Conservation (phyloP, 2,329 filamentous ascomycete species). For the Lasiodiplodia theobromae region DNA sequence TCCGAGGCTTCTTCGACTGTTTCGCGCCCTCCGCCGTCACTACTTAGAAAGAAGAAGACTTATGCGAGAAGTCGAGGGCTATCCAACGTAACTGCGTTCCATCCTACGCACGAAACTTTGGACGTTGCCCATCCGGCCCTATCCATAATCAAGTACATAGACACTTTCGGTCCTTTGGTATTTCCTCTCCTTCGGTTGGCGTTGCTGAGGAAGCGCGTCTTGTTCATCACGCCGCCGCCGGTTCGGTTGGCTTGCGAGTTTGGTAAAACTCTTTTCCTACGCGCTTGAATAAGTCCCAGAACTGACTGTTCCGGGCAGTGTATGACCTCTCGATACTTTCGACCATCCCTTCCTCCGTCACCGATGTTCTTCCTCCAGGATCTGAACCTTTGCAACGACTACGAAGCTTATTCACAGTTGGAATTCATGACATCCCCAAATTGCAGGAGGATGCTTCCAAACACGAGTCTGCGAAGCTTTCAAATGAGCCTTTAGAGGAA, state of each 20-base stretch:
- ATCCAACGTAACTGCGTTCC: conserved; percentile 63
- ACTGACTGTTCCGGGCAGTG: conserved; percentile 60
- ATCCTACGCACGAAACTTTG: conserved; percentile 69
- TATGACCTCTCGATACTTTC: conserved; percentile 94
- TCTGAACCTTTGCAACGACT: conserved; percentile 69
- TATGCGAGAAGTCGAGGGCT: conserved; percentile 44
- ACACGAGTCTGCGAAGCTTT: conserved; percentile 48
- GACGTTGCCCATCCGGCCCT: conserved; percentile 85
- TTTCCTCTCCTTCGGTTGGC: conserved; percentile 91
- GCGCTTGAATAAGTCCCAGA: too few relatives aligned
- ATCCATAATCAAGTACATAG: conserved; percentile 77
- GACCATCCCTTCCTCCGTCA: conserved; percentile 79
- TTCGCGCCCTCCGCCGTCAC: conserved; percentile 25
- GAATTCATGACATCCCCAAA: conserved; percentile 88
- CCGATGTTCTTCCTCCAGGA: conserved; percentile 70
- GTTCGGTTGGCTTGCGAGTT: conserved; percentile 88
- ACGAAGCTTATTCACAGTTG: conserved; percentile 87
- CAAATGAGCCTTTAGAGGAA: conserved; percentile 46
- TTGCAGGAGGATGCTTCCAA: conserved; percentile 64
- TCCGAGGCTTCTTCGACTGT: conserved; percentile 15
- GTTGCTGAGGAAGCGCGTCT: conserved; percentile 82
- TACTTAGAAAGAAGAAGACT: conserved; percentile 33
- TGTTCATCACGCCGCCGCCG: conserved; percentile 85
- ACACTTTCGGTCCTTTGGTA: conserved; percentile 86
- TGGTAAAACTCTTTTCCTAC: conserved; percentile 62